These are phyloP conservation scores for Ambrosia trifida DNA, from an alignment of 129 eudicot genomes.

Conservation along the genomic window DNA sequence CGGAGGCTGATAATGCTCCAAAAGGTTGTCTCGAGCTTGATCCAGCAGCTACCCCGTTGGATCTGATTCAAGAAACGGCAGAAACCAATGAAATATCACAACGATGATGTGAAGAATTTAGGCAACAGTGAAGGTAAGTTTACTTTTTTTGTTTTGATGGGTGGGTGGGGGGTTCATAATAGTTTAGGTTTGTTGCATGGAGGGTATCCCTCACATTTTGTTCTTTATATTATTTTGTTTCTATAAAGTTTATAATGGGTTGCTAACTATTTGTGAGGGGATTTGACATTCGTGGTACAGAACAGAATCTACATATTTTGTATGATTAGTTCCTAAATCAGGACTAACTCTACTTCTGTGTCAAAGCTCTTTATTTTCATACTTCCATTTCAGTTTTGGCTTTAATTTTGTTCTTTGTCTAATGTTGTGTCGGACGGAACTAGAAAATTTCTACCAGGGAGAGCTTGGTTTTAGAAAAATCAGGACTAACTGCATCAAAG, in stretches of 20 bases:
- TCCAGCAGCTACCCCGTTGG: conserved; percentile 83
- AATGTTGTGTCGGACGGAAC: not conserved
- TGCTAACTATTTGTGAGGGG: conserved; percentile 6
- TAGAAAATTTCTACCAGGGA: no score
- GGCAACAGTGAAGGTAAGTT: conserved; percentile 29
- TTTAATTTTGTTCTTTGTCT: not conserved
- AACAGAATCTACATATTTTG: conserved; percentile 17
- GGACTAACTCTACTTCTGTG: conserved; percentile 29
- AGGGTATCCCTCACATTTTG: conserved; percentile 26
- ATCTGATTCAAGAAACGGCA: conserved; percentile 36
- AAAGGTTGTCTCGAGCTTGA: conserved; percentile 77
- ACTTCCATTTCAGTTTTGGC: not conserved
- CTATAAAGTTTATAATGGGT: conserved; percentile 31
- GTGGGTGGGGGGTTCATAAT: not conserved
- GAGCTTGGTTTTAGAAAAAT: no score
- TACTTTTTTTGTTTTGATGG: conserved; percentile 10
- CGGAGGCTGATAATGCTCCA: conserved; percentile 60
- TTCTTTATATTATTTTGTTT: conserved; percentile 12
- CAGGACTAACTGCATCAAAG: conserved; percentile 22
- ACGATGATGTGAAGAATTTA: conserved; percentile 7
- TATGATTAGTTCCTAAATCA: conserved; percentile 26
- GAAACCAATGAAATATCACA: not conserved
- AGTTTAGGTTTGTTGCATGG: conserved; percentile 33
- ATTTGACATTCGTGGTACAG: conserved; percentile 30
- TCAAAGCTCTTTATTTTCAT: not conserved